These are phyloP conservation scores for Aphelidium insulamus DNA, from an alignment of 371 early-diverging fungal genomes.

Conservation along the genomic window DNA sequence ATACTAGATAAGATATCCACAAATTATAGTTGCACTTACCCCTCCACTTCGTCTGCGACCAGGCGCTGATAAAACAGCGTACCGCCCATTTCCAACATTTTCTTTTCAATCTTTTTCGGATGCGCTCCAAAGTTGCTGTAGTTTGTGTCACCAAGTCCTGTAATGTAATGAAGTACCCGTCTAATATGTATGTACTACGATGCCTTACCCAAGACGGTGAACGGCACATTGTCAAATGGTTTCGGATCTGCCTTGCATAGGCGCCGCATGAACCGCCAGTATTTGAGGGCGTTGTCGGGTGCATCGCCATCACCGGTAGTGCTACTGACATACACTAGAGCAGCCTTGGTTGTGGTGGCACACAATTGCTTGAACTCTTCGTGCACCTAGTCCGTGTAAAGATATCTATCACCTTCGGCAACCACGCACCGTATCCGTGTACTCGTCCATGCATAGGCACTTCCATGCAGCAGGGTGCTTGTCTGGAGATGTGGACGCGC, in stretches of 20 bases:
- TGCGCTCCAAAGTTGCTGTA: slow-evolving; percentile 74
- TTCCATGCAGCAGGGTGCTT: no score
- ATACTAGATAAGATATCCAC: neutral
- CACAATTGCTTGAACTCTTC: no score
- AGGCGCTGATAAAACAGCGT: slow-evolving; percentile 42
- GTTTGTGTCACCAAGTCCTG: slow-evolving; percentile 75
- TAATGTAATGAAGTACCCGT: neutral
- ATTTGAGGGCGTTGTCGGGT: slow-evolving; percentile 72
- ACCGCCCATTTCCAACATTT: slow-evolving; percentile 47
- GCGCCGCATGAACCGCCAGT: slow-evolving; percentile 54
- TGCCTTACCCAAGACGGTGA: slow-evolving; percentile 25
- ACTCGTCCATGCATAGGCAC: no score
- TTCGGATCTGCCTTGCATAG: no score
- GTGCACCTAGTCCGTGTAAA: no score
- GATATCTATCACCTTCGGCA: no score
- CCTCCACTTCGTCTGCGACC: slow-evolving; percentile 74
- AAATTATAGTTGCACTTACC: slow-evolving; percentile 22
- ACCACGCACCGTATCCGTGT: no score
- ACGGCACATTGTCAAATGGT: slow-evolving; percentile 14
- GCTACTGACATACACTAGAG: slow-evolving; percentile 53
- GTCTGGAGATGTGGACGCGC: no score
- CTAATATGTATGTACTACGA: neutral
- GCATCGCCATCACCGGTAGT: slow-evolving; percentile 93
- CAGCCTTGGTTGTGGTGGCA: slow-evolving; percentile 16
- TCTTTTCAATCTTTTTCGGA: slow-evolving; percentile 47